Evolutionary conservation across 1,139 yeast genomes (phyloP).

Genomic region (Candida pseudocylindracea): DNA sequence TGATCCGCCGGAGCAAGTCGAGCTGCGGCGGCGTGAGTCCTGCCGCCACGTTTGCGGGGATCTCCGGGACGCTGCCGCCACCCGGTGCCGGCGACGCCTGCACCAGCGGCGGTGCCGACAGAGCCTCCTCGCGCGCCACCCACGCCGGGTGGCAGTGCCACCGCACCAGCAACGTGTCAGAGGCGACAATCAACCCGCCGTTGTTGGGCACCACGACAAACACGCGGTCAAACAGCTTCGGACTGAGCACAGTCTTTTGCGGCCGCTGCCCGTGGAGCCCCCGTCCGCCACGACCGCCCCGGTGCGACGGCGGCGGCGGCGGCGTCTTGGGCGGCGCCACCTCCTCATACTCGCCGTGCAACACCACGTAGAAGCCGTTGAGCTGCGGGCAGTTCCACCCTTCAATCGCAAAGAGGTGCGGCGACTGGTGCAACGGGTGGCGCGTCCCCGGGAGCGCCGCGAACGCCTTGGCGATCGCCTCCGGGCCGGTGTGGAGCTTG

Average conservation of each 20-base stretch:
- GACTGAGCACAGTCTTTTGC: constrained; percentile 21
- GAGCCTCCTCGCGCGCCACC: constrained; percentile 1
- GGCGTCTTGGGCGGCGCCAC: constrained; percentile 17
- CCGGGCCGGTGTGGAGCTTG: constrained; percentile 52
- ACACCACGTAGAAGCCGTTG: constrained; percentile 49
- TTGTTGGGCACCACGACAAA: constrained; percentile 62
- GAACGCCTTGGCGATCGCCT: constrained; percentile 38
- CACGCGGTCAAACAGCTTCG: constrained; percentile 72
- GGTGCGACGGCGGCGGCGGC: neutral
- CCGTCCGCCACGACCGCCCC: neutral
- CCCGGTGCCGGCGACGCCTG: constrained; percentile 1
- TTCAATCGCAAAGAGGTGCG: constrained; percentile 57
- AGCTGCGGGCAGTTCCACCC: constrained; percentile 51
- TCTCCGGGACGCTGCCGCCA: constrained; percentile 6
- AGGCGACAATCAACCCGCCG: constrained; percentile 60
- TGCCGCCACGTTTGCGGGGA: constrained; percentile 32
- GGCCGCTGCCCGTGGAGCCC: constrained; percentile 4
- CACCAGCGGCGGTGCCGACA: constrained; percentile 2
- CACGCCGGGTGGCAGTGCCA: constrained; percentile 16
- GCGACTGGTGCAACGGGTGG: constrained; percentile 43
- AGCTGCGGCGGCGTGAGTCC: constrained; percentile 35
- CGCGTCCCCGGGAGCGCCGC: constrained; percentile 49
- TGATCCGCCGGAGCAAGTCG: constrained; percentile 39
- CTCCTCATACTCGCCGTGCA: constrained; percentile 79
- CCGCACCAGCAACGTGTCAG: constrained; percentile 57